phyloP scores from a whole-genome alignment of 2,329 filamentous ascomycete genomes.

The Colletotrichum truncatum region DNA sequence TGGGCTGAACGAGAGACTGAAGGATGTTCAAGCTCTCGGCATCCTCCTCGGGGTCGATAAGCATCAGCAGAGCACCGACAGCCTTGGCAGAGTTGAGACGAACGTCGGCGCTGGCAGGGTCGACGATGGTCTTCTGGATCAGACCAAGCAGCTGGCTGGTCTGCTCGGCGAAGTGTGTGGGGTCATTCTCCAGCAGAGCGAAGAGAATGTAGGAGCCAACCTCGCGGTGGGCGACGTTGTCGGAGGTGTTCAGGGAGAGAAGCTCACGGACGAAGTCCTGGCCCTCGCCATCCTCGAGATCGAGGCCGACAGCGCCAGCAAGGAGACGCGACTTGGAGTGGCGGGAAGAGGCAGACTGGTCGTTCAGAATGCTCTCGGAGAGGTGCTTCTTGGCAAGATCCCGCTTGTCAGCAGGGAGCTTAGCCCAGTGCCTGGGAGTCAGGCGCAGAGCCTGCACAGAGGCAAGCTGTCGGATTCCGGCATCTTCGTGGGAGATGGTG shows the following conservation, averaged over 20 bases:
- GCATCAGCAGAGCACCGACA: slow-evolving; percentile 85
- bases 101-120: slow-evolving; percentile 90
- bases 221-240: slow-evolving; percentile 82
- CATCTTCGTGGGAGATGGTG: slow-evolving; percentile 78
- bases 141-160: slow-evolving; percentile 81
- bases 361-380: slow-evolving; percentile 83
- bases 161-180: slow-evolving; percentile 84
- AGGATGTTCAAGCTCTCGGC: slow-evolving; percentile 76
- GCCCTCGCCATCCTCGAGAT: slow-evolving; percentile 78
- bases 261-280: slow-evolving; percentile 85
- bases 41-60: slow-evolving; percentile 89
- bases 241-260: slow-evolving; percentile 79
- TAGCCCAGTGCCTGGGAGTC: slow-evolving; percentile 86
- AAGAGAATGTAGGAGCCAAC: slow-evolving; percentile 94
- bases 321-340: slow-evolving; percentile 91
- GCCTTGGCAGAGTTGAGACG: slow-evolving; percentile 94
- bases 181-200: slow-evolving; percentile 88
- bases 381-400: slow-evolving; percentile 82
- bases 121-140: slow-evolving; percentile 87
- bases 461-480: slow-evolving; percentile 85
- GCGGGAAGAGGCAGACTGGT: slow-evolving; percentile 78
- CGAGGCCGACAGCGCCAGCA: slow-evolving; percentile 84
- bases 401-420: slow-evolving; percentile 79
- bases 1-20: slow-evolving; percentile 82
- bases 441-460: slow-evolving; percentile 89